Base-by-base conservation (phyloP, 139 green algal species). In the Chlorella sp. region DNA sequence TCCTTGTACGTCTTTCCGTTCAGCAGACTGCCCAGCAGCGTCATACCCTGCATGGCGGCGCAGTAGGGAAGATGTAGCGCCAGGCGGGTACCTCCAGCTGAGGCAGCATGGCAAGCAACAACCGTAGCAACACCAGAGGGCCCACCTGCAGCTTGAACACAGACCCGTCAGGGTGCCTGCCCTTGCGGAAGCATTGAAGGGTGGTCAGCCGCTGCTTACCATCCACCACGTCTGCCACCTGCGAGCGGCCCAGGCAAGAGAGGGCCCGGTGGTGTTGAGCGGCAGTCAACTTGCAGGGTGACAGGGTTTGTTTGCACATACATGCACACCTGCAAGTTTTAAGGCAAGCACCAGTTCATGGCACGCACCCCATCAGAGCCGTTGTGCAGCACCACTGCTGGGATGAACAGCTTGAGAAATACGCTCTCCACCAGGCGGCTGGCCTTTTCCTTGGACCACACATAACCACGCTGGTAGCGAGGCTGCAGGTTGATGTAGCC, bases 141-240 rank as follows among this genome's bases (percentile, higher is more conserved):
- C 68, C 4, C 36, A 51, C 68, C 68, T 75, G 68, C 68, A 75
- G 68, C 36, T 46, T 44, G 68, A 75, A 75, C 68, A 48, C 68
- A 3, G 68, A 28, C 6, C 38, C 68, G 19, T 75, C 68, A 16
- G 68, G 68, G 36, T 30, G 48, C 16, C 38, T 19, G 5, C 68
- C 68, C 34, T 26, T 9, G 16, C 68, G 13, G 36, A 75, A 75
- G 68, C 38, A 46, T n/a, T 46, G n/a, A n/a, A 75, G 36, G 2
- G 68, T 75, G 34, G 68, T 75, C 34, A 75, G 68, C 26, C 68
- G 68, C 68, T 75, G 68, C 68, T 75, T 75, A 14, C 68, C 68
- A 48, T 75, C 68, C 34, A 75, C 68, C 68, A 75, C 68, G 22
- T 75, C 68, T 14, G 46, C 5, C 36, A 75, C 36, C 68, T 75